phyloP scores from a whole-genome alignment of 805 yeast genomes.

The Candida mattraensis region DNA sequence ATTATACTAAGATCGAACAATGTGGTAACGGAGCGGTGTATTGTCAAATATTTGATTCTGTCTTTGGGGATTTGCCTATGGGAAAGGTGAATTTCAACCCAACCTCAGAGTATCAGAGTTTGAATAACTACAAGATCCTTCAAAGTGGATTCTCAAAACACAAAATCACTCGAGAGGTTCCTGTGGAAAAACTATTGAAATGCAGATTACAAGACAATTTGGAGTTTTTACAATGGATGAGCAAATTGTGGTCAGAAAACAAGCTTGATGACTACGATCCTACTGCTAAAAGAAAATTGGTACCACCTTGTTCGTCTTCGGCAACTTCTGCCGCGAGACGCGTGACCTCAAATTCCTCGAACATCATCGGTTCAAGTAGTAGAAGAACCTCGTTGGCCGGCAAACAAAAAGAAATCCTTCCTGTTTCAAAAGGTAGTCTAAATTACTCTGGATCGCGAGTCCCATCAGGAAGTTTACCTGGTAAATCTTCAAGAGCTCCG shows the following conservation, averaged over 20 bases:
- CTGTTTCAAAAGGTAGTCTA: slow-evolving; percentile 8
- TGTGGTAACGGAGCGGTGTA: slow-evolving; percentile 96
- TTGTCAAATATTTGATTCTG: slow-evolving; percentile 87
- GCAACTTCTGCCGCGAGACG: slow-evolving; percentile 16
- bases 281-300: slow-evolving; percentile 47
- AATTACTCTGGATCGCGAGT: slow-evolving; percentile 8
- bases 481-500: slow-evolving; percentile 1
- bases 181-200: slow-evolving; percentile 78
- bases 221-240: slow-evolving; percentile 92
- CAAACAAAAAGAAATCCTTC: slow-evolving; percentile 13
- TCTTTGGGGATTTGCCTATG: slow-evolving; percentile 82
- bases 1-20: slow-evolving; percentile 80
- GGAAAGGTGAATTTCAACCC: slow-evolving; percentile 71
- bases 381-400: slow-evolving; percentile 24
- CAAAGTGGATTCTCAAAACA: slow-evolving; percentile 79
- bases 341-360: slow-evolving; percentile 15
- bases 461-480: slow-evolving; percentile 12
- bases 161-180: slow-evolving; percentile 68
- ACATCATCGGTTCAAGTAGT: slow-evolving; percentile 17
- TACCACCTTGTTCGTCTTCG: slow-evolving; percentile 6
- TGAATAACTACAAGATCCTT: slow-evolving; percentile 79
- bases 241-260: slow-evolving; percentile 76
- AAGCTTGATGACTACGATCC: slow-evolving; percentile 78
- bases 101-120: slow-evolving; percentile 69
- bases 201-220: slow-evolving; percentile 92